phyloP scores from a whole-genome alignment of 2,329 filamentous ascomycete genomes.

The Fusarium brevicatenulatum region DNA sequence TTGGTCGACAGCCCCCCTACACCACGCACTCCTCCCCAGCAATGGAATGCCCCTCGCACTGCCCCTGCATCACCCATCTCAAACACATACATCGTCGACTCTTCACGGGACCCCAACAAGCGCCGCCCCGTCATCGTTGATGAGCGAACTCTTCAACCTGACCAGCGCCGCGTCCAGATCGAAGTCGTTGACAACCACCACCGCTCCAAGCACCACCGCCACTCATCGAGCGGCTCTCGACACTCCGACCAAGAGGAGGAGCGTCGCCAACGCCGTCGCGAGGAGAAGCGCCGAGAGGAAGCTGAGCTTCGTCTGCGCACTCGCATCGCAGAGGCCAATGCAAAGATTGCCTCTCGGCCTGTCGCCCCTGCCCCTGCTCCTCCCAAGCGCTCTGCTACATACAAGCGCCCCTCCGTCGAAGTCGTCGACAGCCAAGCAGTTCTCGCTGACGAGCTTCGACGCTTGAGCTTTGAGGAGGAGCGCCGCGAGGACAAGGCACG shows the following conservation, averaged over 20 bases:
- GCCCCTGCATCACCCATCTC: conserved; percentile 53
- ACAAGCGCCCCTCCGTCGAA: conserved; percentile 39
- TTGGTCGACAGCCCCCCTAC: conserved; percentile 58
- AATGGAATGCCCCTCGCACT: conserved; percentile 53
- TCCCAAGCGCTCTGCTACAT: conserved; percentile 39
- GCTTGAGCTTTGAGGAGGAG: conserved; percentile 48
- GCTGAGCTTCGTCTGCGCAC: conserved; percentile 44
- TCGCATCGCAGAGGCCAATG: conserved; percentile 55
- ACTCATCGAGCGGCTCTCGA: conserved; percentile 51
- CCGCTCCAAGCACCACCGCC: conserved; percentile 49
- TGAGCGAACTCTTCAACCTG: conserved; percentile 45
- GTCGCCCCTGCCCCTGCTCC: conserved; percentile 44
- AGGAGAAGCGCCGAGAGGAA: conserved; percentile 45
- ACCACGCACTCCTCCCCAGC: conserved; percentile 59
- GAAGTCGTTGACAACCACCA: conserved; percentile 49
- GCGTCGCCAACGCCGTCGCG: conserved; percentile 39
- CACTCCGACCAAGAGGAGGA: conserved; percentile 47
- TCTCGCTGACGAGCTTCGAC: conserved; percentile 48
- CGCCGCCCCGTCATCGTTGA: conserved; percentile 53
- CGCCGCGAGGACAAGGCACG: conserved; percentile 48
- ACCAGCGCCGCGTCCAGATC: conserved; percentile 49
- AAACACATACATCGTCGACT: conserved; percentile 42
- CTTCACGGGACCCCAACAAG: conserved; percentile 38
- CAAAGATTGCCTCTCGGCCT: conserved; percentile 53
- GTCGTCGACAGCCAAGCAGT: conserved; percentile 46